Base-by-base conservation (phyloP, 2,329 filamentous ascomycete genomes). In the Huntiella bhutanensis region DNA sequence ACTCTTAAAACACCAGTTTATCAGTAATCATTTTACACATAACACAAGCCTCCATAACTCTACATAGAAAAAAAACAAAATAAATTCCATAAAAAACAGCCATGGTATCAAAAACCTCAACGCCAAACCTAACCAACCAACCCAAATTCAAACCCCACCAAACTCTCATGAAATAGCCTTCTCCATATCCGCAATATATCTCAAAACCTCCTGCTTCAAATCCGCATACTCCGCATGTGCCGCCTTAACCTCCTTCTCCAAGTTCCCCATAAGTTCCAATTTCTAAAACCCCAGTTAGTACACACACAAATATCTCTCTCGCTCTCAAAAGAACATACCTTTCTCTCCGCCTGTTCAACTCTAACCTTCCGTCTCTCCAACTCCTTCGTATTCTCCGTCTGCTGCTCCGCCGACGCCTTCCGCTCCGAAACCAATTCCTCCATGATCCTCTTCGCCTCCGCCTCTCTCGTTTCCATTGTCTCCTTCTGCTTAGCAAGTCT, bases 121-220 rank as follows among this genome's bases (percentile, higher is more conserved):
- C 13, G 15, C 15, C 38, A 33, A 32, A n/a, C 15, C 17, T 17
- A 22, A 40, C 13, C 10, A 33, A 52, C 55, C 33, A 38, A 15
- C n/a, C 36, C 17, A 19, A 15, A 38, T 38, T 10, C 17, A 38
- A 15, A 4, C 11, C 7, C 8, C 15, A 19, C 15, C 7, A 28
- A 28, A 10, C 3, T 12, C 3, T 19, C 22, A 40, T 40, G 52
- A 67, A 54, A 91, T 75, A 48, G 79, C 80, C 63, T 95, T 87
- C 64, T 96, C 91, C 87, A 98, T 95, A 69, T 98, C 91, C 4
- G 83, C 93, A 58, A 98, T 93, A 67, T 98, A 98, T 52, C 96
- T 69, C 63, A 87, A 88, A 61, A 98, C 92, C 59, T 98, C 91
- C 34, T 85, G 80, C 62, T 96, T 88, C 76, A 98, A 81, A 75